Base-by-base conservation (phyloP, 2,329 filamentous ascomycete species). In the Madurella fahalii region DNA sequence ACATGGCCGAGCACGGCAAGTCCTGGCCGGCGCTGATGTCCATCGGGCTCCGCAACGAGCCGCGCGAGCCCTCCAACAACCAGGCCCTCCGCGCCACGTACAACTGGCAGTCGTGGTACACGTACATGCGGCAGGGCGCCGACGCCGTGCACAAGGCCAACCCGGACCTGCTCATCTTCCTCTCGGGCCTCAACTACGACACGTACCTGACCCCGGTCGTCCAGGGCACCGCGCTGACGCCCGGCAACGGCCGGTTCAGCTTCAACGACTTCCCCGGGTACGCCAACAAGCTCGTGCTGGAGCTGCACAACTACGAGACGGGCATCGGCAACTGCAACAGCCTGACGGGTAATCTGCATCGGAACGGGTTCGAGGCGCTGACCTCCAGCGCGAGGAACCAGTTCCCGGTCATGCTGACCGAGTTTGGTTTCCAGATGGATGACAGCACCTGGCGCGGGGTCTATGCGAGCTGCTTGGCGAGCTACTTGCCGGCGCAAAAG, bases 301-400 rank as follows among this genome's bases (percentile, higher is more conserved):
- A 85, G 65, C 70, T 84, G 9, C 82, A 85, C 72, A 83, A 82
- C 68, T 85, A 85, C 66, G 71, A 81, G 56, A 81, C 74, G 59
- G 63, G 66, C n/a, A 74, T 75, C 2, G 72, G 66, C 0, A 74
- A 70, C 61, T 85, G 82, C 65, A 64, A 65, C 9, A 69, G 68
- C 9, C 71, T 83, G 12, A 67, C 72, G 57, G 65, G 69, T 47
- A 74, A 74, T 16, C 68, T 84, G 5, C 74, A 76, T 65, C 71
- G 70, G 50, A 73, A 75, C 54, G 82, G 81, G 0, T 84, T 82
- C 70, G 71, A 77, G 60, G 78, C 79, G 1, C 72, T 80, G 67
- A 71, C 75, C 58, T 56, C 69, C 0, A 63, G 65, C 4, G 69
- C 63, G 54, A 59, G 20, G 50, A 73, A 74, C 54, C 62, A 63